Evolutionary conservation across 2,329 filamentous ascomycete species (phyloP), one percentile per base, ranked within the genome.

Genomic region (Nakataea oryzae): DNA sequence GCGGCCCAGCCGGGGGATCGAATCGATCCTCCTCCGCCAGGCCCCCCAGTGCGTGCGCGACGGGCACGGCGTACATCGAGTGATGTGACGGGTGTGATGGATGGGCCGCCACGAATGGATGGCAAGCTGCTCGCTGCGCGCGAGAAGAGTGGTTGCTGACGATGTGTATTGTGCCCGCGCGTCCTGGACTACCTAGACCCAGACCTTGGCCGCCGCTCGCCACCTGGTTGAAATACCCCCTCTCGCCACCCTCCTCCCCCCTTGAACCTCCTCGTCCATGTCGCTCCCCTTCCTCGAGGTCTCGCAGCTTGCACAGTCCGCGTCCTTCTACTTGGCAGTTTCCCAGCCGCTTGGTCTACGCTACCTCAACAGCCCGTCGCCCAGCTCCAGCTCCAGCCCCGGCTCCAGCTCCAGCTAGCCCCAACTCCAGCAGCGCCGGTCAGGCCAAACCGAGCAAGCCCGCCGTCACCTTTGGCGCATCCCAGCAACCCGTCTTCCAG

Each of bases 291-390:
- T 79, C 66, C 70, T 86, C 66, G 79, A 84, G 70, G 91, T 96
- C 70, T 87, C 86, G 64, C 87, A 93, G 73, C 84, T 96, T 61
- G 85, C 91, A 62, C 85, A 87, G 47, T 89, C 91, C 3, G 86
- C 88, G 59, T 95, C 91, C 9, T 96, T 96, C 78, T 96, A 91
- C 74, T 84, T 92, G 27, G 84, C 89, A 65, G 81, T 91, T 66
- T 81, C 91, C 9, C 90, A 93, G 68, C 88, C 90, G 3, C 81
- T 96, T 27, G 89, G 89, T 50, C 86, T 96, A 65, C 82, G 82
- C 64, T 96, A 86, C 71, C 81, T 91, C 65, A 32, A 32, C 21
- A 21, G 34, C 14, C 34, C 69, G 75, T 56, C 71, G 68, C 58
- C 63, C 58, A n/a, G n/a, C n/a, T n/a, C n/a, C n/a, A n/a, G n/a